Conservation (phyloP, 192 early-diverging fungal genomes). For the Coemansia reversa region DNA sequence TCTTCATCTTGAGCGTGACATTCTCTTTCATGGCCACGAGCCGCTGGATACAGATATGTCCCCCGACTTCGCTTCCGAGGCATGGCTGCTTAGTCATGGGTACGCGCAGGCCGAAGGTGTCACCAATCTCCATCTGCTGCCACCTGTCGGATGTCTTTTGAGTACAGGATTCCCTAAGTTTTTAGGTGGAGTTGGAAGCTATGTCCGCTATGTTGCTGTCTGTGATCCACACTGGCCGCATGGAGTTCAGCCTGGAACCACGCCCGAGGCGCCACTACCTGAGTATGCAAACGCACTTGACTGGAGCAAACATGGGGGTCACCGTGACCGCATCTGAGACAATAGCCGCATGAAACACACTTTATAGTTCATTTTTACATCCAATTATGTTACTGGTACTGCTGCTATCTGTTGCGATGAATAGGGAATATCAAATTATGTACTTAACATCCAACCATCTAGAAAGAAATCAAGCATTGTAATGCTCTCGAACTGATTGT, state of each 20-base stretch:
- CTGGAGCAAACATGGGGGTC: slow-evolving; percentile 40
- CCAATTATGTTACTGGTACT: background rate
- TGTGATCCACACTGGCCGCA: slow-evolving; percentile 42
- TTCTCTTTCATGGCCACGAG: slow-evolving; percentile 57
- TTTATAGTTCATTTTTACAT: background rate
- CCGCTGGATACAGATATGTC: slow-evolving; percentile 58
- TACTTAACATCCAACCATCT: too few species aligned
- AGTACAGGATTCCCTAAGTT: slow-evolving; percentile 57
- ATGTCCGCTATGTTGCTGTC: slow-evolving; percentile 55
- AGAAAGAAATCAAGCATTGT: too few species aligned
- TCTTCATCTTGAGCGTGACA: slow-evolving; percentile 43
- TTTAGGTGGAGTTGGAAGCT: slow-evolving; percentile 51
- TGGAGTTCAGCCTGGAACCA: slow-evolving; percentile 36
- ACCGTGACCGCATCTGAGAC: slow-evolving; percentile 16
- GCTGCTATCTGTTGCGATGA: background rate
- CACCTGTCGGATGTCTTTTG: slow-evolving; percentile 54
- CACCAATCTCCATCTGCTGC: slow-evolving; percentile 50
- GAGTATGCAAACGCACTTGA: slow-evolving; percentile 25
- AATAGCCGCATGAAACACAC: background rate
- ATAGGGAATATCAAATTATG: too few species aligned
- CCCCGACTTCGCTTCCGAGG: slow-evolving; percentile 44
- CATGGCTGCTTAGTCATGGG: slow-evolving; percentile 48
- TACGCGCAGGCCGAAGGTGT: slow-evolving; percentile 57
- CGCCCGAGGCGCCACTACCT: slow-evolving; percentile 48
- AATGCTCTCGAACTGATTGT: too few species aligned